phyloP scores from a whole-genome alignment of 352 stramenopile species.

The Thraustochytrium sp. region DNA sequence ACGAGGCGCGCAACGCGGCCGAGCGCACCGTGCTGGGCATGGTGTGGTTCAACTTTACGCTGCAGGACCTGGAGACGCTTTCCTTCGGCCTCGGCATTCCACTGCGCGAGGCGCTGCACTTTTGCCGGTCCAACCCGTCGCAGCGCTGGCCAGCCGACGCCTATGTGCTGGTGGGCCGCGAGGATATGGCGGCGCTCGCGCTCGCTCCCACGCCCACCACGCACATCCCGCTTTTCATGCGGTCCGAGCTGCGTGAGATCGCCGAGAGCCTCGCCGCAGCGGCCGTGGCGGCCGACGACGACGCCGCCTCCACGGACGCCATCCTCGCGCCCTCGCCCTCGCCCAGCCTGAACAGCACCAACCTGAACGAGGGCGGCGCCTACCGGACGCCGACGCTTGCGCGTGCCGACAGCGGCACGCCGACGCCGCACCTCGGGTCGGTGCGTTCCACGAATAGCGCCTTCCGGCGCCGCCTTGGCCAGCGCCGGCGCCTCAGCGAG shows the following conservation, averaged over 20 bases:
- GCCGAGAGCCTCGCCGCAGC: not conserved
- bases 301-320: too few species aligned
- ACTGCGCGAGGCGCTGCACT: constrained; percentile 30
- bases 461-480: not conserved
- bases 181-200: constrained; percentile 30
- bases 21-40: constrained; percentile 32
- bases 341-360: too few species aligned
- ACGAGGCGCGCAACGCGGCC: constrained; percentile 20
- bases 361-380: not conserved
- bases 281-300: not conserved
- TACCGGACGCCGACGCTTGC: not conserved
- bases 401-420: not conserved
- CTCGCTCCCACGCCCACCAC: not conserved
- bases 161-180: constrained; percentile 18
- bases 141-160: constrained; percentile 12
- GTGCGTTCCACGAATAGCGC: not conserved
- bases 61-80: constrained; percentile 30
- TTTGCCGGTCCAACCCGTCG: not conserved
- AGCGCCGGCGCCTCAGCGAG: constrained; percentile 11
- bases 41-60: constrained; percentile 35
- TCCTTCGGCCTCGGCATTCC: constrained; percentile 22
- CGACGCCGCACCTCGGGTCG: not conserved
- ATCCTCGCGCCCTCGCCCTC: too few species aligned
- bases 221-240: not conserved
- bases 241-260: not conserved